Evolutionary conservation across 2,329 filamentous ascomycete species (phyloP), one percentile per base, ranked within the genome.

Genomic region (Xylariomycetidae sp.): DNA sequence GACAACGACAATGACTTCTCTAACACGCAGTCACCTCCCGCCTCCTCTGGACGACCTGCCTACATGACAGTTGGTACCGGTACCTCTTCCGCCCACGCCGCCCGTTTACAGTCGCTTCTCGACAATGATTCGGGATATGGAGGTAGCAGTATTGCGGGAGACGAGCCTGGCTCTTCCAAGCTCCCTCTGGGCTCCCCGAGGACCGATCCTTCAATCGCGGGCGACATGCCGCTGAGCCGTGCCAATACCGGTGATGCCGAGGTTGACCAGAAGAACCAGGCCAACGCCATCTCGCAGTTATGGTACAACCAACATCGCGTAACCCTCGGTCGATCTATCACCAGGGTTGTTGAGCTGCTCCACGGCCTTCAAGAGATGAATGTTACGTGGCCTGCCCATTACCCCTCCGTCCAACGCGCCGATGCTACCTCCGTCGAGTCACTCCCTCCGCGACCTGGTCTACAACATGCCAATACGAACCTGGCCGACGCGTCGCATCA

Each of bases 251-350:
- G 48, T 38, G 42, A 54, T 58, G 66, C 68, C 27, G 16, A 85
- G 32, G 67, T 78, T 44, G 82, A 87, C 53, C 74, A 75, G 50
- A 74, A 77, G 46, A 67, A 74, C 27, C 78, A 90, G 46, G 82
- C 87, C 23, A 85, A 83, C 54, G 87, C 94, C 61, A 80, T 96
- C 30, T 84, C 94, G 54, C 92, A 97, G 64, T 74, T 97, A 45
- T 87, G 86, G 71, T 96, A 95, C 65, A 97, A 97, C 61, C 80
- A 88, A 52, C 95, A 97, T 58, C 81, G 89, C 38, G 85, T 82
- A 5, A 80, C 85, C 19, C 77, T 98, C n/a, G 87, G 80, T 27
- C 83, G 89, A 39, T 85, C 88, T 11, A 96, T 98, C 55, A 85
- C 82, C 53, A 79, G 81, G 48, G 90, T 89, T 7, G 78, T 96